These are phyloP conservation scores for Scedosporium apiospermum DNA, from an alignment of 2,329 filamentous ascomycete species.

Conservation along the genomic window DNA sequence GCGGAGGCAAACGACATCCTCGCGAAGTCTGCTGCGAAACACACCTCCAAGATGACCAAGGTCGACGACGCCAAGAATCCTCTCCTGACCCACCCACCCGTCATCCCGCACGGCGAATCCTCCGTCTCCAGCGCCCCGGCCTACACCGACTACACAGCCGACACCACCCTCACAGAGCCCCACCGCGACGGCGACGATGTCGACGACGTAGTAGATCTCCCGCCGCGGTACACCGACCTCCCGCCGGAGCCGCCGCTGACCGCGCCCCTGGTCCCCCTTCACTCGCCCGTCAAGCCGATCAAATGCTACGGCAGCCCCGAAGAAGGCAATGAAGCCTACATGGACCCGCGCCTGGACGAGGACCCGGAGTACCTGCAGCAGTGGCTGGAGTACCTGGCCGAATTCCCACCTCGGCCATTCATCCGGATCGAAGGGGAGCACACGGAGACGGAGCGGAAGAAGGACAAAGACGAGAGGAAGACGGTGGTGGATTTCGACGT, in stretches of 20 bases:
- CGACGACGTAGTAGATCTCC: conserved; percentile 22
- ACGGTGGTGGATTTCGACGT: conserved; percentile 51
- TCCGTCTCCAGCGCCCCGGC: conserved; percentile 17
- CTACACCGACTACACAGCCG: conserved; percentile 7
- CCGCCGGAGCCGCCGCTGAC: conserved; percentile 12
- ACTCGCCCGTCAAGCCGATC: conserved; percentile 15
- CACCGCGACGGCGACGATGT: conserved; percentile 18
- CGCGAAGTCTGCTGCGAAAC: neutral
- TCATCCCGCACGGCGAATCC: conserved; percentile 16
- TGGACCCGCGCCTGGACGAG: conserved; percentile 34
- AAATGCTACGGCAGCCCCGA: conserved; percentile 5
- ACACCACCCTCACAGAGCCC: conserved; percentile 11
- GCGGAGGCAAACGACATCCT: neutral
- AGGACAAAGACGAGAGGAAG: conserved; percentile 35
- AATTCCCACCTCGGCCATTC: conserved; percentile 41
- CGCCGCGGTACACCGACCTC: conserved; percentile 35
- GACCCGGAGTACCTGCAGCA: conserved; percentile 32
- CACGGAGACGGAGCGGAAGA: conserved; percentile 30
- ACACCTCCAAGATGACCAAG: neutral
- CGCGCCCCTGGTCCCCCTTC: conserved; percentile 15
- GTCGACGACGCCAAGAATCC: conserved; percentile 8
- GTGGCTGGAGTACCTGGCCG: conserved; percentile 33
- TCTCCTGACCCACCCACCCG: conserved; percentile 9
- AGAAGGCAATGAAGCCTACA: conserved; percentile 29
- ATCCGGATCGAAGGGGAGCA: conserved; percentile 46